phyloP scores from a whole-genome alignment of 164 flowering plant species.

The Vitis rotundifolia region DNA sequence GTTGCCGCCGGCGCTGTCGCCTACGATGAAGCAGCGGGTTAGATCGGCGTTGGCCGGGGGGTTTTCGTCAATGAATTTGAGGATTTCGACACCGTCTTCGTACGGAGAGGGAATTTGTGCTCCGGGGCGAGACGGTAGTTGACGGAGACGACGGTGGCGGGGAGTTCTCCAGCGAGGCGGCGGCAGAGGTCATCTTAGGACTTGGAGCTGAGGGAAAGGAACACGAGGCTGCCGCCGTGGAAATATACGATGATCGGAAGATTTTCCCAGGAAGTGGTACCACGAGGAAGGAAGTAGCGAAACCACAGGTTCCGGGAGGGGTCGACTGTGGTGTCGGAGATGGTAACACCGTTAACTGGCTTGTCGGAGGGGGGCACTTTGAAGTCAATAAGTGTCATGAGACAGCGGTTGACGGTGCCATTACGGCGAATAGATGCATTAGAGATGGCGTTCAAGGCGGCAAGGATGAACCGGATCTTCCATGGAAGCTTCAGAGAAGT shows the following conservation, averaged over 20 bases:
- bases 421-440: no score
- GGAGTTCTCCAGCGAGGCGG: conserved; percentile 13
- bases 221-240: conserved; percentile 19
- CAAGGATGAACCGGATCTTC: no score
- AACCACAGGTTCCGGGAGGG: no score
- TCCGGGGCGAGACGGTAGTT: conserved; percentile 47
- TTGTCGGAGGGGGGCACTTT: no score
- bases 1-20: conserved; percentile 37
- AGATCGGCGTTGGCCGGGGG: conserved; percentile 5
- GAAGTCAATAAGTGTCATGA: no score
- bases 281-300: background rate
- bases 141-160: conserved; percentile 35
- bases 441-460: no score
- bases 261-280: no score
- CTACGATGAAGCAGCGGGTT: conserved; percentile 16
- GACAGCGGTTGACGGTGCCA: no score
- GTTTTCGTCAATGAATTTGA: conserved; percentile 13
- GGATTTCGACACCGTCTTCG: conserved; percentile 38
- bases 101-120: conserved; percentile 28
- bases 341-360: no score
- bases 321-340: no score
- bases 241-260: no score
- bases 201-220: conserved; percentile 5
- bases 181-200: conserved; percentile 23
- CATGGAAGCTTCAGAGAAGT: no score